Evolutionary conservation across 1,284 basidiomycete species (phyloP), one percentile per base, ranked within the genome.

Genomic region (Puccinia horiana): DNA sequence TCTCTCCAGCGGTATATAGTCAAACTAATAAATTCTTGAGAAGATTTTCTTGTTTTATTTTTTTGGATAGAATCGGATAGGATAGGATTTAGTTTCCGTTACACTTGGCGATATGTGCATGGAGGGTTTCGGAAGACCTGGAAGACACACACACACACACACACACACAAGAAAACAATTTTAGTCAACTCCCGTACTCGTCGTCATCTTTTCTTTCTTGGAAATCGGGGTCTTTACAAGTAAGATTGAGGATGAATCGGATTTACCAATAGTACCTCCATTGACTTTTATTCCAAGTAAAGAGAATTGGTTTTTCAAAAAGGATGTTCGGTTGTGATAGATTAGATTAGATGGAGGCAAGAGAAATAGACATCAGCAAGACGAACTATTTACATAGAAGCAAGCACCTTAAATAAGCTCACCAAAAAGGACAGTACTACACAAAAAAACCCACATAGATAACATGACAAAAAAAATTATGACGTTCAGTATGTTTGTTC

Each of bases 61-160:
- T 58, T 35, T 35, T 18, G 29, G 5, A 63, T n/a, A n/a, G n/a
- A n/a, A n/a, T n/a, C n/a, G n/a, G n/a, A n/a, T n/a, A n/a, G n/a
- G n/a, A n/a, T n/a, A n/a, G n/a, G n/a, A n/a, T n/a, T 63, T 32
- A 63, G 14, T 14, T 18, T 5, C 61, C 61, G 35, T 35, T 40
- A 40, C 61, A 65, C 35, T 65, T 65, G 61, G 61, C 61, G 61
- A 65, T 65, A 35, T 65, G 61, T 18, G n/a, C 61, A 65, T 65
- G 61, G 26, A 65, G 61, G 12, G 61, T 65, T 65, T 65, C 61
- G 61, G 61, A 65, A 65, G 61, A 65, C 61, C 61, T 65, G 56
- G n/a, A n/a, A n/a, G n/a, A n/a, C n/a, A n/a, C n/a, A n/a, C n/a
- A n/a, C n/a, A n/a, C n/a, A n/a, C n/a, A n/a, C n/a, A n/a, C n/a